Percentiles rank a stretch among this genome's conserved stretches.
Conservation (phyloP, 371 early-diverging fungal species). For the Rhizopus arrhizus region DNA sequence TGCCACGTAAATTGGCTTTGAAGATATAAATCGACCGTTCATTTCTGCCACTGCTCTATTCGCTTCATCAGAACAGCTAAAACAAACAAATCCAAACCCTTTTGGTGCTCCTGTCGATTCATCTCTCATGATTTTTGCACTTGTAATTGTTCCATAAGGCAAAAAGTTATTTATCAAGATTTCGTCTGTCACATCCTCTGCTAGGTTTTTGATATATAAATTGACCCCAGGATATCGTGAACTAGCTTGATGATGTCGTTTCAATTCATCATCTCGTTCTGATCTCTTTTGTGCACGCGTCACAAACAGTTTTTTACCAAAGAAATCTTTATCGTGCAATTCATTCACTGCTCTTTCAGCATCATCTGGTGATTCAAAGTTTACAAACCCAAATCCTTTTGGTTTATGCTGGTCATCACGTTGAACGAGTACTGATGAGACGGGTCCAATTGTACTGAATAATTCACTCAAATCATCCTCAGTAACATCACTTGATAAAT, state of each 20-base stretch:
- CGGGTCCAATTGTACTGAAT: constrained; percentile 84
- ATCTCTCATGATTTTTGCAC: constrained; percentile 96
- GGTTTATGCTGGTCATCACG: constrained; percentile 83
- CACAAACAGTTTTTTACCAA: constrained; percentile 93
- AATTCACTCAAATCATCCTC: constrained; percentile 83
- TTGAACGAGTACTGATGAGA: constrained; percentile 79
- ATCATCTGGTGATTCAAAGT: constrained; percentile 90
- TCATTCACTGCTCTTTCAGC: constrained; percentile 91
- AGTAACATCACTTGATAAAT: constrained; percentile 83
- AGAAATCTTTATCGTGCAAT: constrained; percentile 87
- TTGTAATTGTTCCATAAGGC: constrained; percentile 91
- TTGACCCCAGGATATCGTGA: constrained; percentile 96
- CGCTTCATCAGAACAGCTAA: constrained; percentile 84
- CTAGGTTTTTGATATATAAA: constrained; percentile 96
- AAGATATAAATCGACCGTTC: constrained; percentile 81
- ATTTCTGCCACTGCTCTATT: constrained; percentile 85
- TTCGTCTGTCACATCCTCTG: constrained; percentile 92
- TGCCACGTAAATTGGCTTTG: constrained; percentile 95
- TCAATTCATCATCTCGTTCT: constrained; percentile 96
- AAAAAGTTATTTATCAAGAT: constrained; percentile 87
- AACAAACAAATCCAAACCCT: constrained; percentile 93
- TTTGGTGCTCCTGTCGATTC: constrained; percentile 74
- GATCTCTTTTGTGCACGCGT: constrained; percentile 97
- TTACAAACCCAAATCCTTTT: constrained; percentile 96
- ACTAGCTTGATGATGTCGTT: constrained; percentile 80